Base-by-base conservation (phyloP, 1,284 basidiomycete species). In the Trichosporon asahii region DNA sequence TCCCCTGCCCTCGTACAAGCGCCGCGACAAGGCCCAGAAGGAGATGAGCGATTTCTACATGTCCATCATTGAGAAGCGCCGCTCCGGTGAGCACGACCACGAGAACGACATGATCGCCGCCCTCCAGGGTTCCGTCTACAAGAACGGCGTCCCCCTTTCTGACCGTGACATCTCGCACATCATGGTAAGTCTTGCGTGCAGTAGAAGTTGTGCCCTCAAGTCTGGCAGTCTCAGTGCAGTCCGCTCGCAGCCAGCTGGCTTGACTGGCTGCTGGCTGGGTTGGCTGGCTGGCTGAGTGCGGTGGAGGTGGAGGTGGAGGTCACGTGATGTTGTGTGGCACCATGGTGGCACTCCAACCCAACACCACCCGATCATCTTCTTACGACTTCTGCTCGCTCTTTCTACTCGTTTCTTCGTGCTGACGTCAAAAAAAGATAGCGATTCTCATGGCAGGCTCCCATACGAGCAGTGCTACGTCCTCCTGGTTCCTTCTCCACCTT, bases 31-130 rank as follows among this genome's bases (percentile, higher is more conserved):
- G 44, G 97, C 97, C 1, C 95, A 99, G 78, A 88, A 89, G 84
- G 93, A 93, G 80, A 97, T 99, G 92, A 91, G 90, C 78, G 88
- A 93, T 65, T 98, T 98, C 83, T 99, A 98, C 80, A 87, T 94
- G 70, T 87, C 89, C 69, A 97, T 99, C 77, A 90, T 99, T 77
- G 85, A 88, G 78, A 90, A 91, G 77, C 89, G 97, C 66, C 88
- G 89, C 72, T 63, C 40, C 2, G 66, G 67, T 31, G 71, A 70
- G 23, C 31, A 66, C 61, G 76, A 90, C 85, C 86, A 90, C 74
- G 92, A 93, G 68, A 88, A 90, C 76, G 97, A 99, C 82, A 98
- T 99, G 92, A 94, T 99, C 77, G 87, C 90, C 21, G 91, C 95
- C 0, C 88, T 99, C 29, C 88, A 91, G 85, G 87, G 90, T 74